Conservation (phyloP, 2,329 filamentous ascomycete species). For the Calonectria leucothoes region DNA sequence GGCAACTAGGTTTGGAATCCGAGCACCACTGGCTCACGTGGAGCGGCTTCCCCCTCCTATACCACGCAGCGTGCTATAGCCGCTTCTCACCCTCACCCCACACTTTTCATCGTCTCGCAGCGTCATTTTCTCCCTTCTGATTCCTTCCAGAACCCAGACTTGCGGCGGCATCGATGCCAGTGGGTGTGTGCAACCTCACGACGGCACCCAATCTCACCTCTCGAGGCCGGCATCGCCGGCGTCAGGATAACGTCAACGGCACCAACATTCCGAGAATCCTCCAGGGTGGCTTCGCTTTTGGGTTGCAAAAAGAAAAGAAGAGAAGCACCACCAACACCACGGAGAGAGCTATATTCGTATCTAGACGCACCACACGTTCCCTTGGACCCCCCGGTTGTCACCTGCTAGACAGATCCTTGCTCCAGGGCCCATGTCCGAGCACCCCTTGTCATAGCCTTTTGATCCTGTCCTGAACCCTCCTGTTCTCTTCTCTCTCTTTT, state of each 20-base stretch:
- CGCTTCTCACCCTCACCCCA: conserved; percentile 16
- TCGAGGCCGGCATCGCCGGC: conserved; percentile 4
- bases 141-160: not conserved
- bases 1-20: not conserved
- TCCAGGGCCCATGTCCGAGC: not conserved
- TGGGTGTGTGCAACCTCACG: not conserved
- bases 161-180: not conserved
- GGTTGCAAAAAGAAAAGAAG: conserved; percentile 1
- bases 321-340: not conserved
- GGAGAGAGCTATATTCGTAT: not conserved
- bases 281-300: not conserved
- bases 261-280: conserved; percentile 2
- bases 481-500: not conserved
- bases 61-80: not conserved
- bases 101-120: conserved; percentile 12
- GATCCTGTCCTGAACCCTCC: not conserved
- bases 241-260: conserved; percentile 8
- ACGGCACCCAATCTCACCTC: conserved; percentile 4
- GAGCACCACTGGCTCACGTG: not conserved
- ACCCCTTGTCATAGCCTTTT: not conserved
- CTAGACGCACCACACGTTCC: not conserved
- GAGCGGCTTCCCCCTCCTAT: not conserved
- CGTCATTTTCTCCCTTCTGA: conserved; percentile 22
- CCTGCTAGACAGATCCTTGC: not conserved
- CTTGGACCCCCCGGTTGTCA: not conserved